Percentiles rank a stretch among this genome's conserved stretches.
These are phyloP conservation scores for Lactarius quietus DNA, from an alignment of 768 basidiomycete species.

Conservation along the genomic window DNA sequence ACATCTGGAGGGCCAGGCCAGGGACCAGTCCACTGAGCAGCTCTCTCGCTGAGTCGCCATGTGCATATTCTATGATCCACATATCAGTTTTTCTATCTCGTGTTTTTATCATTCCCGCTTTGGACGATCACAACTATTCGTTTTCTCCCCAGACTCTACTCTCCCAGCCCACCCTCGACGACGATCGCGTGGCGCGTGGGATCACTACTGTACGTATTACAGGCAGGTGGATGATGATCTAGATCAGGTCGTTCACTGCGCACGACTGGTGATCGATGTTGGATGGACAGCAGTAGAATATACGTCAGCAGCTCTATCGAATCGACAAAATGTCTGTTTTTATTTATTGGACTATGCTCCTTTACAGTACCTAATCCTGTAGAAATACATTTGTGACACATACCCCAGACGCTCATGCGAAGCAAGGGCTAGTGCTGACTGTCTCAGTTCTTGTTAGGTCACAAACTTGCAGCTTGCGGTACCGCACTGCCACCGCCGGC, in stretches of 20 bases:
- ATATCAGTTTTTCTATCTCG: neutral
- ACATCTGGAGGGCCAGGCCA: constrained; percentile 7
- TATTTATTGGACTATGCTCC: too few relatives aligned
- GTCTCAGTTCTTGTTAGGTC: too few relatives aligned
- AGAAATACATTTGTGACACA: too few relatives aligned
- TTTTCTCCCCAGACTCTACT: too few relatives aligned
- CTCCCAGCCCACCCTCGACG: neutral
- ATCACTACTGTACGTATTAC: neutral
- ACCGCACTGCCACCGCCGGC: too few relatives aligned
- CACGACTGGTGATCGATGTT: too few relatives aligned
- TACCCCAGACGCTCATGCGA: too few relatives aligned
- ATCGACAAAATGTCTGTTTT: too few relatives aligned
- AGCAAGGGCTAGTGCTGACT: too few relatives aligned
- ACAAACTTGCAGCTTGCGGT: too few relatives aligned
- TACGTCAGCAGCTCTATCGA: neutral
- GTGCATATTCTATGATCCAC: neutral
- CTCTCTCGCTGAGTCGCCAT: neutral
- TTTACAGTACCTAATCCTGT: too few relatives aligned
- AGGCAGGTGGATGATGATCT: neutral
- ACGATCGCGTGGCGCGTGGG: neutral
- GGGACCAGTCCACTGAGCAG: constrained; percentile 7
- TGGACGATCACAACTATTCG: neutral
- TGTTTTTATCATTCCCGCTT: neutral
- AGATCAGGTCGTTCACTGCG: neutral
- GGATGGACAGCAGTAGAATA: neutral